Evolutionary conservation across 768 basidiomycete species (phyloP), one percentile per base, ranked within the genome.

Genomic region (Suillus hirtellus): DNA sequence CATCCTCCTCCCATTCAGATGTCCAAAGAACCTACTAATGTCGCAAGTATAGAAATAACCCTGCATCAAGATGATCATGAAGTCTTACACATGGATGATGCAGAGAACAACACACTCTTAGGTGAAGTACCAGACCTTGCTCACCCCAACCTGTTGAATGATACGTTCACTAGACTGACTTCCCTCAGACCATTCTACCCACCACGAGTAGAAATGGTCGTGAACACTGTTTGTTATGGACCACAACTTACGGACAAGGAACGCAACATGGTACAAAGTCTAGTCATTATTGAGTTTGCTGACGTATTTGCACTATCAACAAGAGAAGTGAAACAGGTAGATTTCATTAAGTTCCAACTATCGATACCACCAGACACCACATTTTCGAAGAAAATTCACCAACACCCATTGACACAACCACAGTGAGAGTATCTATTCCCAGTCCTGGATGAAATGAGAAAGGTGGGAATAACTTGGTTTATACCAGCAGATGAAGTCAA

Each of bases 251-350:
- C 4, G 4, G 31, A 31, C 4, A 4, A 31, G 3, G 3, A 31
- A 31, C 31, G 1, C 31, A 3, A 31, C 4, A 31, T 31, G 4
- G 31, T 31, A 31, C 1, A 50, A 0, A 60, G 40, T 0, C 54
- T 80, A 2, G 38, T 82, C 0, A 43, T 7, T 0, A 43, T 7
- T 0, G 62, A 75, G 54, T 80, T 70, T 59, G 77, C 81, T 0
- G 79, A 82, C 64, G 66, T 72, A 34, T 83, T 80, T 61, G 78
- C 79, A 6, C 65, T 81, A 1, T 73, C 75, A 0, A 65, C 81
- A 9, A 71, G 72, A 21, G 79, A 83, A 62, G 80, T 82, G 2
- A 56, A 52, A 1, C 64, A 68, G 0, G 74, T 81, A 0, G 49
- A 68, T 9, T 76, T 72, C 1, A 73, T 72, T 4, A 67, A 68